Percentiles rank a stretch among this genome's conserved stretches.
Evolutionary conservation across 208 protist genomes (phyloP).

Genomic region (Leishmania tropica): DNA sequence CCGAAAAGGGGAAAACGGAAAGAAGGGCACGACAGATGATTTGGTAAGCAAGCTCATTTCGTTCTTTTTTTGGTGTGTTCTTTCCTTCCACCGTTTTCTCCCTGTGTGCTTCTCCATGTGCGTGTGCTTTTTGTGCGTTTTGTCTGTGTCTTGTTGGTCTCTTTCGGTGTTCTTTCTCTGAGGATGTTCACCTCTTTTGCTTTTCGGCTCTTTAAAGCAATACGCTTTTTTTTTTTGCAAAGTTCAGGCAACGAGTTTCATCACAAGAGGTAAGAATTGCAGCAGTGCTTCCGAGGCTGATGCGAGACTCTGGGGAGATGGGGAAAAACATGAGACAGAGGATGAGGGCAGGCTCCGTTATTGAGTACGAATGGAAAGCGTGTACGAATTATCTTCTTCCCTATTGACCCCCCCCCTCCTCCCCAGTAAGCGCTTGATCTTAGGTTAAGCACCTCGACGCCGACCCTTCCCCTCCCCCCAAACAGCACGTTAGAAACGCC

Average conservation of each 20-base stretch:
- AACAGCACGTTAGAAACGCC: neutral
- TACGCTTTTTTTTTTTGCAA: neutral
- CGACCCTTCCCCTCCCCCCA: neutral
- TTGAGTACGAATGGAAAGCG: too few relatives aligned
- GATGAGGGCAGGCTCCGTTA: neutral
- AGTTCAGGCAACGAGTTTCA: neutral
- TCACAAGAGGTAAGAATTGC: neutral
- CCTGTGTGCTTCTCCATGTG: neutral
- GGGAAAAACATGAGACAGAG: too few relatives aligned
- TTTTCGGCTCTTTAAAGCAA: neutral
- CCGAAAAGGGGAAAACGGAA: neutral
- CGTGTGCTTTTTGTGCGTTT: neutral
- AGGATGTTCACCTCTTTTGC: neutral
- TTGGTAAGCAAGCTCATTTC: neutral
- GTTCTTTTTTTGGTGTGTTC: neutral
- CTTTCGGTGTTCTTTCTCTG: conserved; percentile 5
- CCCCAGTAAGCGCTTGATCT: neutral
- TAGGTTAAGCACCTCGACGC: neutral
- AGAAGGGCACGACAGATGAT: neutral
- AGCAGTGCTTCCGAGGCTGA: neutral
- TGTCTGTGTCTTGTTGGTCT: neutral
- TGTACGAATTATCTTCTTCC: neutral
- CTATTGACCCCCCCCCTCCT: neutral
- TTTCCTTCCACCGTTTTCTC: conserved; percentile 3
- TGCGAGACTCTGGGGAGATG: neutral